Conservation (phyloP, 2,329 filamentous ascomycete species). For the Metarhizium brunneum region DNA sequence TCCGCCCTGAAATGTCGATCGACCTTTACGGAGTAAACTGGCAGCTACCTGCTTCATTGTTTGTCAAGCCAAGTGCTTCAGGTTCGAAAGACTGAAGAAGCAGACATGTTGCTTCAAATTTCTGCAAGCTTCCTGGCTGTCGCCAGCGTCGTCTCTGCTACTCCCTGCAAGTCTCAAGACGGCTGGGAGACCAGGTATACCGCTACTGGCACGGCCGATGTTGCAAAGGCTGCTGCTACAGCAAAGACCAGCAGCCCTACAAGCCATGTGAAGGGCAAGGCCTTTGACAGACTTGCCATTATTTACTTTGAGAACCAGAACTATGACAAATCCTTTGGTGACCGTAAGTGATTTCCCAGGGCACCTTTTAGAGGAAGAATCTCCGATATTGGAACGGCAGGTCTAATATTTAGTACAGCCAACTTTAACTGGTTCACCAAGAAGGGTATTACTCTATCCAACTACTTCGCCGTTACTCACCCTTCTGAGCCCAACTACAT, state of each 20-base stretch:
- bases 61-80: not conserved
- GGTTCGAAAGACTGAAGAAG: not conserved
- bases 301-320: conserved; percentile 75
- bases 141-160: conserved; percentile 16
- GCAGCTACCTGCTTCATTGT: not conserved
- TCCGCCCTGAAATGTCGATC: not conserved
- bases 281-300: conserved; percentile 61
- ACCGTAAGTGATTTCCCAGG: conserved; percentile 37
- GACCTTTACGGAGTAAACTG: not conserved
- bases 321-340: conserved; percentile 53
- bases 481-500: conserved; percentile 72
- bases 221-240: conserved; percentile 48
- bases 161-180: conserved; percentile 6
- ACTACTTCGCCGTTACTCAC: conserved; percentile 54
- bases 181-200: conserved; percentile 36
- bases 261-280: conserved; percentile 58
- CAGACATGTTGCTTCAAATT: conserved; percentile 10
- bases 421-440: conserved; percentile 19
- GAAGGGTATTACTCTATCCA: conserved; percentile 21
- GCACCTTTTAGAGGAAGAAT: not conserved
- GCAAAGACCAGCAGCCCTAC: conserved; percentile 51
- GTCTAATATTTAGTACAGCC: conserved; percentile 8
- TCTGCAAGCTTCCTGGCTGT: conserved; percentile 15
- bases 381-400: not conserved
- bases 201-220: conserved; percentile 39